Percentiles rank a stretch among this genome's conserved stretches.
These are phyloP conservation scores for Pseudogymnoascus pannorum DNA, from an alignment of 2,329 filamentous ascomycete species.

Conservation along the genomic window DNA sequence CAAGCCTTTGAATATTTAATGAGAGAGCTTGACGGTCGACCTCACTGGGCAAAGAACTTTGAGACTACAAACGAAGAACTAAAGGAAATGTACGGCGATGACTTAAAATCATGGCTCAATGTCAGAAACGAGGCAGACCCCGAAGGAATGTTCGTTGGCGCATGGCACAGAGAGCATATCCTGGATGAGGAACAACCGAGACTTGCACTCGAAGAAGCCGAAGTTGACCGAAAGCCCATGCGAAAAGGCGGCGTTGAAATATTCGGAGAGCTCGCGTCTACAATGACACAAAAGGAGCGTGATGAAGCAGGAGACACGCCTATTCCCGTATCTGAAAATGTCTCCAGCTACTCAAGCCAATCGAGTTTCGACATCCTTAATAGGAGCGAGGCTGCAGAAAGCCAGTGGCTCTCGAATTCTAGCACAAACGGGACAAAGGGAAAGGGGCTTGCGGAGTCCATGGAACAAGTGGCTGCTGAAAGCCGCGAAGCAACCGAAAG, in stretches of 20 bases:
- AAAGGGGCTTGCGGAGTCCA: not conserved
- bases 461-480: not conserved
- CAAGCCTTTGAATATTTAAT: slow-evolving; percentile 87
- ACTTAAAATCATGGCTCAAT: slow-evolving; percentile 58
- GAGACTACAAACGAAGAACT: slow-evolving; percentile 53
- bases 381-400: not conserved
- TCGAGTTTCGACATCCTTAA: not conserved
- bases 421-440: slow-evolving; percentile 1
- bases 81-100: slow-evolving; percentile 59
- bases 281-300: not conserved
- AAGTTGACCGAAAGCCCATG: slow-evolving; percentile 19
- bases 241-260: slow-evolving; percentile 21
- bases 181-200: slow-evolving; percentile 29
- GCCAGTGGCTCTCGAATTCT: not conserved
- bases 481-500: not conserved
- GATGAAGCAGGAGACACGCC: not conserved
- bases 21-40: slow-evolving; percentile 72
- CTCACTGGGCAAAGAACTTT: slow-evolving; percentile 95
- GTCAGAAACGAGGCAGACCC: slow-evolving; percentile 67
- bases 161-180: slow-evolving; percentile 76
- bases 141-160: slow-evolving; percentile 79
- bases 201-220: slow-evolving; percentile 25
- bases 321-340: not conserved
- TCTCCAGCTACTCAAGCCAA: not conserved
- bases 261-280: slow-evolving; percentile 8